Conservation (phyloP, 306 rosid genomes). For the Purshia tridentata region DNA sequence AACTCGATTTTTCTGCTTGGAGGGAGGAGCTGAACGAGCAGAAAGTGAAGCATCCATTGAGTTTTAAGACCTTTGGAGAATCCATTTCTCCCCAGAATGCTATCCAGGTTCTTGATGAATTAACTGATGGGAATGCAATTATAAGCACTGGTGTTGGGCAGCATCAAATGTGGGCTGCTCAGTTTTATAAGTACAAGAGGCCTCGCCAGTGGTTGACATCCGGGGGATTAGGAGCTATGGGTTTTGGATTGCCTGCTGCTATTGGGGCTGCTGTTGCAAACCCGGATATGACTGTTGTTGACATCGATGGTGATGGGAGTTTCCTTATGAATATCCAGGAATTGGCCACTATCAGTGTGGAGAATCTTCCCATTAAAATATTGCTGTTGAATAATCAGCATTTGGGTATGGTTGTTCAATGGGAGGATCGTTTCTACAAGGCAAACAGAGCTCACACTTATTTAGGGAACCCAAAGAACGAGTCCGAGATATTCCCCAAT, state of each 20-base stretch:
- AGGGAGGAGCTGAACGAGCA: constrained; percentile 70
- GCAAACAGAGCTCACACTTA: constrained; percentile 79
- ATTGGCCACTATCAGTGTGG: constrained; percentile 66
- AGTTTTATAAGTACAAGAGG: constrained; percentile 66
- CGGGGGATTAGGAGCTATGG: constrained; percentile 91
- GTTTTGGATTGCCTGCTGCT: constrained; percentile 91
- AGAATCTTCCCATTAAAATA: constrained; percentile 79
- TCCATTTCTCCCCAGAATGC: constrained; percentile 82
- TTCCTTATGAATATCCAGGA: constrained; percentile 89
- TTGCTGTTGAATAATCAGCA: constrained; percentile 83
- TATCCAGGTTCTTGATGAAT: constrained; percentile 76
- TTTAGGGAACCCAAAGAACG: constrained; percentile 68
- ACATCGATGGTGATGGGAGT: constrained; percentile 92
- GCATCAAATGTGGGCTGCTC: constrained; percentile 96
- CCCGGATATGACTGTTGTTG: constrained; percentile 62
- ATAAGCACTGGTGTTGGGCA: constrained; percentile 91
- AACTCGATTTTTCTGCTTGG: constrained; percentile 60
- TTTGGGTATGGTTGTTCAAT: constrained; percentile 92
- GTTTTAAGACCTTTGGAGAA: constrained; percentile 66
- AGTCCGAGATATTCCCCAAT: constrained; percentile 67
- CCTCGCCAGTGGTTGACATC: constrained; percentile 92
- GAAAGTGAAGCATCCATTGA: constrained; percentile 61
- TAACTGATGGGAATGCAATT: constrained; percentile 74
- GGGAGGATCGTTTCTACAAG: constrained; percentile 94
- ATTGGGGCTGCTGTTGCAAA: constrained; percentile 87